Conservation (phyloP, 139 green algal genomes). For the Chlamydomonas asymmetrica region DNA sequence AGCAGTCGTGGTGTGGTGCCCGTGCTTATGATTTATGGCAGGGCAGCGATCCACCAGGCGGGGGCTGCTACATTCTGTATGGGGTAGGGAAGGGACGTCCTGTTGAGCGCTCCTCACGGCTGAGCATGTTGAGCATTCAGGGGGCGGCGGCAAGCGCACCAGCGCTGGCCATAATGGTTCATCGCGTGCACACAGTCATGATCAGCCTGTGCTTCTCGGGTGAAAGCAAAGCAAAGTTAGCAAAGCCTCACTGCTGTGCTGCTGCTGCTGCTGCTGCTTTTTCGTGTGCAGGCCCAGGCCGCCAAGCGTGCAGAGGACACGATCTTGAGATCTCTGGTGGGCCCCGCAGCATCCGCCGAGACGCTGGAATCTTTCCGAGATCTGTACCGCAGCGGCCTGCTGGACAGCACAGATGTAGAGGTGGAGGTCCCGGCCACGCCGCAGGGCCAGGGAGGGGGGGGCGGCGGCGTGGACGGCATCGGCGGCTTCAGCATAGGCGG, state of each 20-base stretch:
- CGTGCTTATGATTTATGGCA: no score
- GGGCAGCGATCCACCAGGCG: no score
- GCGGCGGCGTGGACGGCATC: not conserved
- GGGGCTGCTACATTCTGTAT: no score
- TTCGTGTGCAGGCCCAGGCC: not conserved
- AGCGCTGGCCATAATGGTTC: no score
- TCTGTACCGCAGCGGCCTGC: slow-evolving; percentile 28
- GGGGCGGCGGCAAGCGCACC: no score
- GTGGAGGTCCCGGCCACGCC: slow-evolving; percentile 64
- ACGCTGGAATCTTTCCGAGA: slow-evolving; percentile 3
- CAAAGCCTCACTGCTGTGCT: not conserved
- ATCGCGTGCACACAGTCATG: no score
- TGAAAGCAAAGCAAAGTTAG: no score
- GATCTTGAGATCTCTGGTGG: slow-evolving; percentile 36
- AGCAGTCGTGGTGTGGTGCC: no score
- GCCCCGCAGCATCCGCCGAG: slow-evolving; percentile 15
- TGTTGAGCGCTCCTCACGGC: no score
- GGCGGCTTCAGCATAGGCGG: not conserved
- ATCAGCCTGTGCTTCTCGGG: no score
- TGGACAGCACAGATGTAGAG: slow-evolving; percentile 72
- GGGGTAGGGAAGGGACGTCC: no score
- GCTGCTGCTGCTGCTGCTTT: not conserved
- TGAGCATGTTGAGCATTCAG: no score
- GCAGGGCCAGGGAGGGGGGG: not conserved
- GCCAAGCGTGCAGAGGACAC: slow-evolving; percentile 14